Conservation (phyloP, 805 yeast species). For the Saccharomycopsis fodiens region DNA sequence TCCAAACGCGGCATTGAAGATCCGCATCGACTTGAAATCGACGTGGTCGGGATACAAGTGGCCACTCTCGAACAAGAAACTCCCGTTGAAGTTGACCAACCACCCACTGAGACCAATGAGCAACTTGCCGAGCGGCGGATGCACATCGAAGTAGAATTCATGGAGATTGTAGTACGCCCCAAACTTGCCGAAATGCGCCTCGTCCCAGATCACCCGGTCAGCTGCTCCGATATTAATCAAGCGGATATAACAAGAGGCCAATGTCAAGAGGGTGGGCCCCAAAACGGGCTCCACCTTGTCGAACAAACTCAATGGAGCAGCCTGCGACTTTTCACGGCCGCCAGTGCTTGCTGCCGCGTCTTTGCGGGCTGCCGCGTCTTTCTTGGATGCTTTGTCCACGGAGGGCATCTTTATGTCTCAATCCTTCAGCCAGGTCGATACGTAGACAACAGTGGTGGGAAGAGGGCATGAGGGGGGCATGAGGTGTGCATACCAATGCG, state of each 20-base stretch:
- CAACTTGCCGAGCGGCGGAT: conserved; percentile 83
- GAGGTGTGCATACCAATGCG: too few relatives aligned
- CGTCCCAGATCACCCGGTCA: conserved; percentile 75
- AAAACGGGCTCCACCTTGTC: conserved; percentile 27
- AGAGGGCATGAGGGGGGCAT: too few relatives aligned
- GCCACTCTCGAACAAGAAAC: conserved; percentile 64
- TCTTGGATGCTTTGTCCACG: neutral
- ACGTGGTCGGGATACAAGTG: conserved; percentile 51
- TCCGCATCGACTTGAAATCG: conserved; percentile 59
- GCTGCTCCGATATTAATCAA: conserved; percentile 50
- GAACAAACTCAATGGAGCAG: too few relatives aligned
- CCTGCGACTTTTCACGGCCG: neutral
- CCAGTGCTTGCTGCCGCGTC: neutral
- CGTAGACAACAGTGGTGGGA: too few relatives aligned
- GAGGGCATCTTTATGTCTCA: too few relatives aligned
- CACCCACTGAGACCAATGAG: conserved; percentile 71
- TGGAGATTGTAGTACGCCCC: conserved; percentile 74
- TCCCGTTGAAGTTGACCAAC: conserved; percentile 73
- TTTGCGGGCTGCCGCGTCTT: neutral
- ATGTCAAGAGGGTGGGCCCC: conserved; percentile 39
- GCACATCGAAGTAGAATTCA: conserved; percentile 80
- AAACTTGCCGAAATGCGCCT: conserved; percentile 83
- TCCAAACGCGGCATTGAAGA: conserved; percentile 63
- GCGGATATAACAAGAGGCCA: conserved; percentile 45
- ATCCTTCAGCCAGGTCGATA: too few relatives aligned